Evolutionary conservation across 495 filamentous ascomycete species (phyloP), one percentile per base, ranked within the genome.

Genomic region (Penicillium tannophilum): DNA sequence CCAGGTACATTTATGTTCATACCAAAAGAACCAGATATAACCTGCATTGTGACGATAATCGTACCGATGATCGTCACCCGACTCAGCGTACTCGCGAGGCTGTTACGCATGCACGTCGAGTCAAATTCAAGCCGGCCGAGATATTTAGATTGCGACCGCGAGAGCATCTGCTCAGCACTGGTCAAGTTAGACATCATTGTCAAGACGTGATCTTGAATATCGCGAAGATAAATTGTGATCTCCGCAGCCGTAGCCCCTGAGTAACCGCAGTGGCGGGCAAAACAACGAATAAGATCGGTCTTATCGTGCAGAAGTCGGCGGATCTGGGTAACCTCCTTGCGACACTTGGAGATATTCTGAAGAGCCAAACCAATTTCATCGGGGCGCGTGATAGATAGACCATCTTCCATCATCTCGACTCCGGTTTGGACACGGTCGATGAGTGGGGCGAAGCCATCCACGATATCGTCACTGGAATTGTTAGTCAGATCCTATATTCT

Each of bases 151-250:
- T 96, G 93, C 19, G 84, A 85, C 24, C 93, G 87, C 0, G 88
- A 90, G 26, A 97, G 83, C 81, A 97, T 96, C 78, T 96, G 94
- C 72, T 97, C 93, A 56, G 91, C 93, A 62, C 96, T 91, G 10
- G 84, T 83, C 28, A 97, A 77, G 68, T 93, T 96, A 62, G 84
- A 87, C 80, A 93, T 91, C 92, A 96, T 96, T 56, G 93, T 96
- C 30, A 97, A 86, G 42, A 97, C 91, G 79, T 97, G 93, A 71
- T 97, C 93, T 70, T 96, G 92, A 58, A 96, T 93, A 75, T 96
- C 93, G 54, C 89, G 88, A 1, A 97, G 82, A 67, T 96, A 97
- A 58, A 96, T 80, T 14, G 89, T 90, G 61, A 97, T 93, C 66
- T 96, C 90, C 70, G 88, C 88, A 5, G 89, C 85, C 0, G 92